Conservation (phyloP, 148 eudicot species). For the Chenopodium album region DNA sequence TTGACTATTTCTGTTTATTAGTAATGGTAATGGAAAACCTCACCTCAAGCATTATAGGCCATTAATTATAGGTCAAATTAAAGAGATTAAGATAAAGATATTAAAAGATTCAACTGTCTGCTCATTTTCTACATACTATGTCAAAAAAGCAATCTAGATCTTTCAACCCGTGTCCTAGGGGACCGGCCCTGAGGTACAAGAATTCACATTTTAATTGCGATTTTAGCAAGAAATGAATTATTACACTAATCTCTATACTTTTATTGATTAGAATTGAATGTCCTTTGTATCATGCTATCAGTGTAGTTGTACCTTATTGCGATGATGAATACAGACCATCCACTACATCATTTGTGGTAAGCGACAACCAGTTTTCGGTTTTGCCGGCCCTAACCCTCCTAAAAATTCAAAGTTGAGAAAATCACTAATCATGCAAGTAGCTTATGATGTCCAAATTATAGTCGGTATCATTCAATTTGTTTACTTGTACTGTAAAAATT, state of each 20-base stretch:
- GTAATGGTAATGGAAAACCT: too few species aligned
- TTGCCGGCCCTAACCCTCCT: constrained; percentile 94
- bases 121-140: too few species aligned
- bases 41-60: too few species aligned
- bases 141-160: constrained; percentile 39
- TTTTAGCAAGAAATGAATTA: neutral
- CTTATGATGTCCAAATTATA: neutral
- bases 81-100: too few species aligned
- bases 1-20: too few species aligned
- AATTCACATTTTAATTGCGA: neutral
- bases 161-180: constrained; percentile 27
- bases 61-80: too few species aligned
- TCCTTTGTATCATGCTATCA: neutral
- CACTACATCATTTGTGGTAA: constrained; percentile 61
- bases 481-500: neutral
- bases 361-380: constrained; percentile 89
- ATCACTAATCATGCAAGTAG: neutral
- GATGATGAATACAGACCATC: constrained; percentile 65
- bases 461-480: too few species aligned
- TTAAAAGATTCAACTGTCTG: too few species aligned
- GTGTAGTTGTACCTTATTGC: constrained; percentile 62
- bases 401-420: neutral
- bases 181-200: constrained; percentile 45
- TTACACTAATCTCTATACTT: too few species aligned
- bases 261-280: neutral